Evolutionary conservation across 352 stramenopile species (phyloP), one percentile per base, ranked within the genome.

Genomic region (Thraustotheca clavata): DNA sequence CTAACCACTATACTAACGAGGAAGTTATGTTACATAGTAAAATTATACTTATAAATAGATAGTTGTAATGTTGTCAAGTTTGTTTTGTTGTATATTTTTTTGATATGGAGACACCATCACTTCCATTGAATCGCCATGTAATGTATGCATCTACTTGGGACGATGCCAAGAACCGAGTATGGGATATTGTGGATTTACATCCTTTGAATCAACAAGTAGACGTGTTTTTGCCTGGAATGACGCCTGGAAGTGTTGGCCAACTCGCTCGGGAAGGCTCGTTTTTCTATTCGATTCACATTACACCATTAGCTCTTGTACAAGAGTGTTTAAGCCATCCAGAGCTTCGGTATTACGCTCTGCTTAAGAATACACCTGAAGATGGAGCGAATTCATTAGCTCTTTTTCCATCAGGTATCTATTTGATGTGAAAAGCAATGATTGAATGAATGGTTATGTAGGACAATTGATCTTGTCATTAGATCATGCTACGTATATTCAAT

Each of bases 281-380:
- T 67, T 94, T 80, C 67, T 94, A 94, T 62, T 75, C 91, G 50
- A 41, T 91, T 8, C 76, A 71, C 18, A 62, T 77, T 32, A 74
- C 77, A 9, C 67, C 88, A 3, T 62, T 60, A 27, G 67, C 83
- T 67, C 76, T 94, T 29, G 16, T 62, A 26, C 31, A 62, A 29
- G 55, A 62, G 29, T 62, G 55, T 32, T 36, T 54, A 7, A 29
- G 39, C 34, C 32, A 62, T 11, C 55, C 55, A 7, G 55, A 77
- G 24, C 75, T 75, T 6, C 26, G 71, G 0, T 73, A 88, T 34
- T 88, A 78, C 66, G 91, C 91, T 77, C 72, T 90, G 41, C 70
- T 80, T 63, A 91, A 89, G 75, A 89, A 89, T 68, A 70, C 77
- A 52, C 71, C 84, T 24, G 55, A 82, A n/a, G 84, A 94, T 39